phyloP scores from a whole-genome alignment of 208 protist genomes.

The Leishmania tropica region DNA sequence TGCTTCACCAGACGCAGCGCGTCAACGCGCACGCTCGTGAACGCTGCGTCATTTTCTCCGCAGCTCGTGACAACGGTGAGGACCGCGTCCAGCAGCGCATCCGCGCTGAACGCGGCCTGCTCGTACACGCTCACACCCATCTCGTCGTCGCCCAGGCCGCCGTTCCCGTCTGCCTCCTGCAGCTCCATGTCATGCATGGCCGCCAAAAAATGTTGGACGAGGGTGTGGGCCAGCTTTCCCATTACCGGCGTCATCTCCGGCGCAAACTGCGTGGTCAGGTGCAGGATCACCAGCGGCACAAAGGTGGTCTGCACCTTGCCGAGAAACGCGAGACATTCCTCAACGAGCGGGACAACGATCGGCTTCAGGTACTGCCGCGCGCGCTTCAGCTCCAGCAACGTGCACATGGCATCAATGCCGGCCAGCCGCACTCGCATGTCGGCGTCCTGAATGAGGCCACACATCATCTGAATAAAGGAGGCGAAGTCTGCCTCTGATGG shows the following conservation, averaged over 20 bases:
- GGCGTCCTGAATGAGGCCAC: constrained; percentile 60
- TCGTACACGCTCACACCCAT: constrained; percentile 42
- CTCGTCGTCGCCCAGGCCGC: constrained; percentile 5
- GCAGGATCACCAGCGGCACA: constrained; percentile 78
- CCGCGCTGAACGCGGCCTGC: constrained; percentile 69
- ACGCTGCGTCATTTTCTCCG: constrained; percentile 46
- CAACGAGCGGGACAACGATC: constrained; percentile 77
- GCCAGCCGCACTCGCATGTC: constrained; percentile 78
- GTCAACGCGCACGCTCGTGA: constrained; percentile 58
- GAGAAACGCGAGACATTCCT: constrained; percentile 85
- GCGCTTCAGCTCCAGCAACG: constrained; percentile 81
- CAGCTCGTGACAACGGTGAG: constrained; percentile 73
- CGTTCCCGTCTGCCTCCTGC: constrained; percentile 34
- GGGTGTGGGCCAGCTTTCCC: constrained; percentile 64
- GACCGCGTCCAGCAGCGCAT: constrained; percentile 74
- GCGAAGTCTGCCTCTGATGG: constrained; percentile 68
- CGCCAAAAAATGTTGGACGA: constrained; percentile 83
- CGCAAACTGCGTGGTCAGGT: constrained; percentile 86
- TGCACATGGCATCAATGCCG: constrained; percentile 86
- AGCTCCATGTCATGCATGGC: constrained; percentile 74
- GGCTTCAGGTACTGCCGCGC: constrained; percentile 64
- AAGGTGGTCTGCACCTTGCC: constrained; percentile 87
- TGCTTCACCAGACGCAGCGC: constrained; percentile 56
- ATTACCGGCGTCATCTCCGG: constrained; percentile 80
- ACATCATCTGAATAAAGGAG: constrained; percentile 80